Evolutionary conservation across 2,329 filamentous ascomycete species (phyloP), one percentile per base, ranked within the genome.

Genomic region (Microcera coccophila): DNA sequence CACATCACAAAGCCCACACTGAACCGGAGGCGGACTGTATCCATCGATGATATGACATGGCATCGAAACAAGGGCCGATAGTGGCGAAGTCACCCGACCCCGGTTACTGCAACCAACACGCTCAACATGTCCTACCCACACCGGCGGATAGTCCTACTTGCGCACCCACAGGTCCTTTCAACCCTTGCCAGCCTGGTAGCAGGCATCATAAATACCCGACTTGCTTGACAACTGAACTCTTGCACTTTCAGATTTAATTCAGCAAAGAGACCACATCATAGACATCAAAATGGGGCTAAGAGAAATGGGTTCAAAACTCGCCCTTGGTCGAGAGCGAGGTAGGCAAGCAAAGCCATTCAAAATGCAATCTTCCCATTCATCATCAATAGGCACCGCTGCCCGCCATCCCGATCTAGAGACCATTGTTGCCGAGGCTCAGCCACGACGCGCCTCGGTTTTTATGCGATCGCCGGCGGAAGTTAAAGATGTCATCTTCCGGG

Each of bases 401-500:
- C 20, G 18, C n/a, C 32, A 33, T 34, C 38, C 21, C 11, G 38
- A 41, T 19, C 38, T 20, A 35, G 31, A 22, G 20, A 21, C 38
- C 14, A 35, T 41, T 19, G 38, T 20, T 28, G 22, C 31, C 12
- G 19, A 33, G 26, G 38, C 38, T 11, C 28, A 34, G 15, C 38
- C 22, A 16, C 38, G 35, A 17, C 20, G 14, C 20, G 12, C 22
- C 31, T 41, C 38, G 16, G 21, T 18, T 3, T 22, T 41, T 21
- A 17, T 41, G 28, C 31, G 28, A 16, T 21, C 35, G n/a, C 38
- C 38, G 12, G 4, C 38, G 3, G 38, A 41, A 17, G 35, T 41
- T n/a, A 32, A 33, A 33, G 17, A 34, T n/a, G 24, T 22, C 28
- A 41, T 41, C 16, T 35, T 35, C 14, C 38, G 18, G 28, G 8